These are phyloP conservation scores for Calonectria henricotiae DNA, from an alignment of 2,329 filamentous ascomycete species.

Conservation along the genomic window DNA sequence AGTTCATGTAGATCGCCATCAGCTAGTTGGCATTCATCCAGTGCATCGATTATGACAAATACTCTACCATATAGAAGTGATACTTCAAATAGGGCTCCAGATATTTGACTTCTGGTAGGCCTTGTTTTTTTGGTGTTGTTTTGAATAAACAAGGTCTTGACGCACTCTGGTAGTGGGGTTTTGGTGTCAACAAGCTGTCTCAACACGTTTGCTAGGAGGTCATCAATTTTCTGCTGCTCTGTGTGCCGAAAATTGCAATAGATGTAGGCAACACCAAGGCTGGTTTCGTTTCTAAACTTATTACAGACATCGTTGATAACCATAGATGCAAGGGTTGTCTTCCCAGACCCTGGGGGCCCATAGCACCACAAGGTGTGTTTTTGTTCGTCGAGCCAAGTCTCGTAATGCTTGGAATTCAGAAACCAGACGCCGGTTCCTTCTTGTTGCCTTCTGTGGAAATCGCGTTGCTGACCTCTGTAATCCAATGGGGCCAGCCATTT, in stretches of 20 bases:
- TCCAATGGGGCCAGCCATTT: slow-evolving; percentile 61
- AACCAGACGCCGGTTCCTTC: slow-evolving; percentile 63
- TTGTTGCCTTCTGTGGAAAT: slow-evolving; percentile 55
- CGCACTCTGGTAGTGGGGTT: slow-evolving; percentile 17
- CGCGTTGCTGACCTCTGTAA: slow-evolving; percentile 59
- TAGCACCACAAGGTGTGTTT: slow-evolving; percentile 59
- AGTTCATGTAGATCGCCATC: neutral
- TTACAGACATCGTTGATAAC: slow-evolving; percentile 40
- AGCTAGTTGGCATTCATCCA: slow-evolving; percentile 20
- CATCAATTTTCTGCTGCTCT: slow-evolving; percentile 47
- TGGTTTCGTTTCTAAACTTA: slow-evolving; percentile 32
- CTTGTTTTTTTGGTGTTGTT: neutral
- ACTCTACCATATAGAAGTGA: neutral
- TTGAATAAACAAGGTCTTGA: neutral
- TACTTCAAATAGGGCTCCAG: neutral
- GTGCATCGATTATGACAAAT: slow-evolving; percentile 20
- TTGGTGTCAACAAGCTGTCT: slow-evolving; percentile 53
- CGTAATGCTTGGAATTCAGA: slow-evolving; percentile 56
- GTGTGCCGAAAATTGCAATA: slow-evolving; percentile 55
- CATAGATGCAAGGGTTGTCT: slow-evolving; percentile 52
- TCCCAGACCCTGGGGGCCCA: slow-evolving; percentile 58
- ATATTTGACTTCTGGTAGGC: slow-evolving; percentile 1
- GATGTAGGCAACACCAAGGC: slow-evolving; percentile 53
- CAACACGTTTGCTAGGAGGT: slow-evolving; percentile 54
- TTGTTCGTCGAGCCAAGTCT: slow-evolving; percentile 48